These are phyloP conservation scores for Kingdonia uniflora DNA, from an alignment of 164 flowering plant genomes.

Conservation along the genomic window DNA sequence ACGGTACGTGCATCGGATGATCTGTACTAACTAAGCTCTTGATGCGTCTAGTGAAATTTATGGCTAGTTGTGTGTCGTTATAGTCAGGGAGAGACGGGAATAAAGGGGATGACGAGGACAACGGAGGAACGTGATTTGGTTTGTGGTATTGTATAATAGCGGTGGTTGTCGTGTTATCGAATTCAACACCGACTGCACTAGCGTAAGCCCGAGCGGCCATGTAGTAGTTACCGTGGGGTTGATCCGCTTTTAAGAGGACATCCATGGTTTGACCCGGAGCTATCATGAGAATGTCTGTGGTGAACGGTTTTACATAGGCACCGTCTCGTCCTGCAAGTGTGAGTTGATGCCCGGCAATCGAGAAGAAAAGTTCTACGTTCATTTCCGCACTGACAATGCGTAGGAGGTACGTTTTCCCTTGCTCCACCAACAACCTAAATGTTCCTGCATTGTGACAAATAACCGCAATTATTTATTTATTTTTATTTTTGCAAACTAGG, in stretches of 20 bases:
- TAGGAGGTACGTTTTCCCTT: constrained; percentile 29
- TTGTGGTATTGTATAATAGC: constrained; percentile 9
- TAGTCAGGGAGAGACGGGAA: constrained; percentile 6
- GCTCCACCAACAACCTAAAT: constrained; percentile 18
- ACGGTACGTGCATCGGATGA: constrained; percentile 22
- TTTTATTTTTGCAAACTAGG: no score
- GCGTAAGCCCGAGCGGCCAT: constrained; percentile 25
- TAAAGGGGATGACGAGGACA: constrained; percentile 1
- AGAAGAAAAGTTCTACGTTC: no score
- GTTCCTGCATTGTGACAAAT: constrained; percentile 27
- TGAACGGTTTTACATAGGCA: constrained; percentile 15
- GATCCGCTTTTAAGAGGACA: constrained; percentile 17
- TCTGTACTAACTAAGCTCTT: constrained; percentile 14
- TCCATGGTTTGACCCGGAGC: constrained; percentile 12
- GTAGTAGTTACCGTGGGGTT: constrained; percentile 14
- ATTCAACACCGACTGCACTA: background rate
- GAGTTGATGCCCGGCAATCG: constrained; percentile 1
- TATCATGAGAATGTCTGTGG: constrained; percentile 2
- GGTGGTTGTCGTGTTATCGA: constrained; percentile 21
- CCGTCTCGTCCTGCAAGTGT: constrained; percentile 22
- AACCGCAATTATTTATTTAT: no score
- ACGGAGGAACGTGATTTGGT: background rate
- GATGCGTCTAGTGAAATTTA: constrained; percentile 1
- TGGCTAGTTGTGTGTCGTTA: constrained; percentile 15
- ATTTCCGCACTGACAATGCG: constrained; percentile 9